Percentiles rank a stretch among this genome's conserved stretches.
These are phyloP conservation scores for Termitomyces sp. DNA, from an alignment of 768 basidiomycete species.

Conservation along the genomic window DNA sequence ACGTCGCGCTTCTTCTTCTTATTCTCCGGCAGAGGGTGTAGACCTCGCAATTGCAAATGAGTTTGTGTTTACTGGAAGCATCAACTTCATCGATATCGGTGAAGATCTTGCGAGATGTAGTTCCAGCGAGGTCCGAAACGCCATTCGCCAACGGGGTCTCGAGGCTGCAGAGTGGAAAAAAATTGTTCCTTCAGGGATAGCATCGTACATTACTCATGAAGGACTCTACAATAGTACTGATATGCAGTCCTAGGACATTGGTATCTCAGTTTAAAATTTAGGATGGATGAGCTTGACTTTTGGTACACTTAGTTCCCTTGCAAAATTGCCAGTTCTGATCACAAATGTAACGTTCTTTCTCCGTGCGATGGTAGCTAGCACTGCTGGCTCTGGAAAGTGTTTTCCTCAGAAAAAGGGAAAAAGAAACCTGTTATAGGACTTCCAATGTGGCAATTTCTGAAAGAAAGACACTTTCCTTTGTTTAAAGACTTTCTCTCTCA, in stretches of 20 bases:
- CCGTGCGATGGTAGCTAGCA: too few species aligned
- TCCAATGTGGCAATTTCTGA: too few species aligned
- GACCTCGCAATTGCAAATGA: slow-evolving; percentile 31
- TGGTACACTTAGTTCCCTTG: background rate
- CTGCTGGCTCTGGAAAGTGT: too few species aligned
- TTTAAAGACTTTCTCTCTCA: too few species aligned
- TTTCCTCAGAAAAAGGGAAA: too few species aligned
- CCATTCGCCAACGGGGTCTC: slow-evolving; percentile 25
- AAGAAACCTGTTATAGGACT: too few species aligned
- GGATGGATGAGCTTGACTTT: background rate
- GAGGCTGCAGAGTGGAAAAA: slow-evolving; percentile 13
- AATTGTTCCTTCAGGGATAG: slow-evolving; percentile 13
- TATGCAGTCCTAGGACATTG: background rate
- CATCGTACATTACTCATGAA: slow-evolving; percentile 14
- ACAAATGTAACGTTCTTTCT: too few species aligned
- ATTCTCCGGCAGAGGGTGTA: slow-evolving; percentile 3
- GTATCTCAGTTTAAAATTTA: background rate
- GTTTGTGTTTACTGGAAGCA: slow-evolving; percentile 44
- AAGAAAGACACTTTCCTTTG: too few species aligned
- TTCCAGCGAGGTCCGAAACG: slow-evolving; percentile 60
- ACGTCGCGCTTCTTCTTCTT: slow-evolving; percentile 26
- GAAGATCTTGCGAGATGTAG: slow-evolving; percentile 53
- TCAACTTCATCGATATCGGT: slow-evolving; percentile 60
- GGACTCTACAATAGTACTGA: slow-evolving; percentile 5
- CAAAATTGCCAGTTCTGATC: background rate